These are phyloP conservation scores for Aschersonia sp. DNA, from an alignment of 2,329 filamentous ascomycete species.

Conservation along the genomic window DNA sequence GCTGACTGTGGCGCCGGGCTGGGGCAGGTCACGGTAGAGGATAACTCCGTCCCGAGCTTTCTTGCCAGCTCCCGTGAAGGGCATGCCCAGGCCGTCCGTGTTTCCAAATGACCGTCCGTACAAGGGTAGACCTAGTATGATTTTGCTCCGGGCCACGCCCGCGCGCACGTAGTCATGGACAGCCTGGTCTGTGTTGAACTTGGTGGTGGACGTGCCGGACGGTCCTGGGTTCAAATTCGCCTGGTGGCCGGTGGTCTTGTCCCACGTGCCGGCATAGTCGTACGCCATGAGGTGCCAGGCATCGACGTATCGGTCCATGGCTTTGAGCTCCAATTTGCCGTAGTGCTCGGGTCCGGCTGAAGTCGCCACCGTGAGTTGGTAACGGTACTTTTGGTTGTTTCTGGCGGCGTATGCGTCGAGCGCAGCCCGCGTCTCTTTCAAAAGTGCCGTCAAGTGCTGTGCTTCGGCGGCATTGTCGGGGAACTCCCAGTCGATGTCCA, in stretches of 20 bases:
- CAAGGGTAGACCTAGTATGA: slow-evolving; percentile 63
- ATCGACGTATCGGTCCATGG: slow-evolving; percentile 43
- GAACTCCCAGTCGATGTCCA: slow-evolving; percentile 46
- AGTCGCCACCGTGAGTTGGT: slow-evolving; percentile 35
- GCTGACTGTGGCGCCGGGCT: slow-evolving; percentile 37
- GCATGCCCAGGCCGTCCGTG: slow-evolving; percentile 51
- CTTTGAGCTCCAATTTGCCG: slow-evolving; percentile 30
- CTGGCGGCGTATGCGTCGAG: slow-evolving; percentile 26
- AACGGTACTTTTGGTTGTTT: slow-evolving; percentile 28
- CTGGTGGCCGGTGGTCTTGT: slow-evolving; percentile 47
- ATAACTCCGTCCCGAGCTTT: slow-evolving; percentile 50
- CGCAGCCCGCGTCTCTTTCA: slow-evolving; percentile 25
- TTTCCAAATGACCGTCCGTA: slow-evolving; percentile 64
- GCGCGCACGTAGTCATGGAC: slow-evolving; percentile 35
- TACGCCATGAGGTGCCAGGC: slow-evolving; percentile 54
- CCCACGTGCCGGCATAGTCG: slow-evolving; percentile 59
- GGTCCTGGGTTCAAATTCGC: slow-evolving; percentile 50
- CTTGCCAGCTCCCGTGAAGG: slow-evolving; percentile 47
- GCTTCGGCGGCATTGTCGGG: slow-evolving; percentile 25
- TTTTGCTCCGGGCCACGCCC: slow-evolving; percentile 47
- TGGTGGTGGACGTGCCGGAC: slow-evolving; percentile 41
- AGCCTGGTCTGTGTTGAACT: slow-evolving; percentile 53
- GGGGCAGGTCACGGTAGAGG: slow-evolving; percentile 61
- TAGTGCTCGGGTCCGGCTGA: slow-evolving; percentile 35
- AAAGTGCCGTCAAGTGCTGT: slow-evolving; percentile 24